Conservation (phyloP, 805 yeast species). For the Nakazawaea anatomiae region DNA sequence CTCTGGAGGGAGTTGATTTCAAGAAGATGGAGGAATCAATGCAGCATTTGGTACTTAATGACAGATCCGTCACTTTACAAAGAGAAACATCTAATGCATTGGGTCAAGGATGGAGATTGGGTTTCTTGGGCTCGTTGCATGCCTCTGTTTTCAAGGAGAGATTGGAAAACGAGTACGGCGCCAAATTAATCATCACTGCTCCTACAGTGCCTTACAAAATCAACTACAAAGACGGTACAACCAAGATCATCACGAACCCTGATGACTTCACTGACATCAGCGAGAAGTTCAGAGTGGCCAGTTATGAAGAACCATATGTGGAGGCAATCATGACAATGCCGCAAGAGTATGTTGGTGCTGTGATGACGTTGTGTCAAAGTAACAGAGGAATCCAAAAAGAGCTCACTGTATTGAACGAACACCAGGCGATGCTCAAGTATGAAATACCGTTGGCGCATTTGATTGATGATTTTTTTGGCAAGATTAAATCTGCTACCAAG, state of each 20-base stretch:
- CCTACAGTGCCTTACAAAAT: slow-evolving; percentile 94
- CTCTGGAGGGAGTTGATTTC: slow-evolving; percentile 91
- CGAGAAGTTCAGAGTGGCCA: slow-evolving; percentile 33
- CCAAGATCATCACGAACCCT: slow-evolving; percentile 74
- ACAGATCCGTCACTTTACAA: slow-evolving; percentile 83
- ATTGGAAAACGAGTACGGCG: slow-evolving; percentile 89
- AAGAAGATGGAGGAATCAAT: slow-evolving; percentile 85
- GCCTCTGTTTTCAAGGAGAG: slow-evolving; percentile 93
- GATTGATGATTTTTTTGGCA: slow-evolving; percentile 95
- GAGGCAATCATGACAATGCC: slow-evolving; percentile 90
- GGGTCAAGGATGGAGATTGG: slow-evolving; percentile 97
- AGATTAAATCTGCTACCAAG: slow-evolving; percentile 78
- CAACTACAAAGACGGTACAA: slow-evolving; percentile 58
- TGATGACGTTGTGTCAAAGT: slow-evolving; percentile 78
- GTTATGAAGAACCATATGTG: slow-evolving; percentile 78
- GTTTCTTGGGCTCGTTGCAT: slow-evolving; percentile 90
- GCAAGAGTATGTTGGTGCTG: slow-evolving; percentile 79
- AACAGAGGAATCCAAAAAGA: slow-evolving; percentile 83
- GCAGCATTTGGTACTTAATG: slow-evolving; percentile 83
- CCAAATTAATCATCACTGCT: slow-evolving; percentile 84
- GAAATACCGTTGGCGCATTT: slow-evolving; percentile 81
- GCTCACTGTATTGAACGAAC: slow-evolving; percentile 66
- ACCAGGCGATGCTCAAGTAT: slow-evolving; percentile 77
- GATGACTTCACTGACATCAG: slow-evolving; percentile 79
- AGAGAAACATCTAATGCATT: slow-evolving; percentile 90